These are phyloP conservation scores for Clarireedia paspali DNA, from an alignment of 2,329 filamentous ascomycete species.

Conservation along the genomic window DNA sequence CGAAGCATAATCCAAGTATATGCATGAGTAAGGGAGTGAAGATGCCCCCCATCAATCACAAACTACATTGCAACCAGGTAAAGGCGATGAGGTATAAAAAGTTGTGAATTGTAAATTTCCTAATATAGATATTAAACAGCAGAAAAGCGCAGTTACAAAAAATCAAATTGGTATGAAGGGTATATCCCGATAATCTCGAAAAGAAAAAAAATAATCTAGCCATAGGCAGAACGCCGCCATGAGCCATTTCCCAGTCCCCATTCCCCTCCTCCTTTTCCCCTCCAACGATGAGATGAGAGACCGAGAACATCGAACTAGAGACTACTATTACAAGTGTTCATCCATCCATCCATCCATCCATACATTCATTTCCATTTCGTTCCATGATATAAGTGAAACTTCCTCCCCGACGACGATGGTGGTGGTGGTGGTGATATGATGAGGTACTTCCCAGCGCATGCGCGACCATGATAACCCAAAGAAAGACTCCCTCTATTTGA, in stretches of 20 bases:
- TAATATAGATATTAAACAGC: neutral
- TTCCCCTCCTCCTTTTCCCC: neutral
- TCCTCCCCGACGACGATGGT: too few species aligned
- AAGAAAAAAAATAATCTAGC: neutral
- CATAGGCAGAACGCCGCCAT: neutral
- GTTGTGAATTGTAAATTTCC: neutral
- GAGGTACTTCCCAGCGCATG: neutral
- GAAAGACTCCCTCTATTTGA: slow-evolving; percentile 1
- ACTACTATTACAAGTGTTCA: slow-evolving; percentile 11
- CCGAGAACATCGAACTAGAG: slow-evolving; percentile 6
- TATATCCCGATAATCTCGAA: slow-evolving; percentile 9
- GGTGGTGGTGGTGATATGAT: neutral
- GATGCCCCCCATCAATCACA: neutral
- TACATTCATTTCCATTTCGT: neutral
- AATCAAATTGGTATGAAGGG: slow-evolving; percentile 4
- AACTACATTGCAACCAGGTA: neutral
- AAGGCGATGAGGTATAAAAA: neutral
- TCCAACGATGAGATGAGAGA: neutral
- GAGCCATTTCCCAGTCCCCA: slow-evolving; percentile 1
- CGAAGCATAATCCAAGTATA: too few species aligned
- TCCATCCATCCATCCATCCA: neutral
- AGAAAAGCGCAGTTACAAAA: neutral
- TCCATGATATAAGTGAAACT: neutral
- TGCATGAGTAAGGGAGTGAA: too few species aligned
- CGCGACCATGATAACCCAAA: neutral